A percentile compares a stretch with the other conserved stretches of the same genome.
These are phyloP conservation scores for Quercus parvula DNA, from an alignment of 306 rosid species.

Conservation along the genomic window DNA sequence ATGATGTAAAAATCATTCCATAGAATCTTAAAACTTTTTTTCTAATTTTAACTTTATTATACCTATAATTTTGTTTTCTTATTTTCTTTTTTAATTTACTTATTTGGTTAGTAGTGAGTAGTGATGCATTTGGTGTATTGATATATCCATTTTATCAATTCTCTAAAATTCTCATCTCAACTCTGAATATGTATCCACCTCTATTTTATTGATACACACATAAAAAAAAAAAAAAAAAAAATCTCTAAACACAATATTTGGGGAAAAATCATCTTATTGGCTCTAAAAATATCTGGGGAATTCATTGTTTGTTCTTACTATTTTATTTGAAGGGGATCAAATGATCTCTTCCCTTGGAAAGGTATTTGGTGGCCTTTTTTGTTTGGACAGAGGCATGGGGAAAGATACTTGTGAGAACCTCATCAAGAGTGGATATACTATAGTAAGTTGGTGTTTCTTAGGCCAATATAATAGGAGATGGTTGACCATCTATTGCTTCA, in stretches of 20 bases:
- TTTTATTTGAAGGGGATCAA: no score
- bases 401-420: no score
- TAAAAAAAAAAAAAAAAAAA: not conserved
- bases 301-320: not conserved
- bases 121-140: not conserved
- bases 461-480: no score
- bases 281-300: not conserved
- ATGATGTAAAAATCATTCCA: not conserved
- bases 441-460: no score
- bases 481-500: no score
- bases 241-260: not conserved
- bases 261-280: not conserved
- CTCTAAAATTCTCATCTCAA: not conserved
- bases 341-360: no score
- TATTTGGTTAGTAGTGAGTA: not conserved
- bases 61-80: not conserved
- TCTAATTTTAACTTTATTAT: not conserved
- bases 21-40: not conserved
- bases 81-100: not conserved
- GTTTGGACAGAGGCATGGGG: no score
- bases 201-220: not conserved
- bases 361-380: no score
- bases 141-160: conserved; percentile 2
- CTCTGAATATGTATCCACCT: not conserved
- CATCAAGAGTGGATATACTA: no score